Base-by-base conservation (phyloP, 768 basidiomycete genomes). In the Arthromyces matolae region DNA sequence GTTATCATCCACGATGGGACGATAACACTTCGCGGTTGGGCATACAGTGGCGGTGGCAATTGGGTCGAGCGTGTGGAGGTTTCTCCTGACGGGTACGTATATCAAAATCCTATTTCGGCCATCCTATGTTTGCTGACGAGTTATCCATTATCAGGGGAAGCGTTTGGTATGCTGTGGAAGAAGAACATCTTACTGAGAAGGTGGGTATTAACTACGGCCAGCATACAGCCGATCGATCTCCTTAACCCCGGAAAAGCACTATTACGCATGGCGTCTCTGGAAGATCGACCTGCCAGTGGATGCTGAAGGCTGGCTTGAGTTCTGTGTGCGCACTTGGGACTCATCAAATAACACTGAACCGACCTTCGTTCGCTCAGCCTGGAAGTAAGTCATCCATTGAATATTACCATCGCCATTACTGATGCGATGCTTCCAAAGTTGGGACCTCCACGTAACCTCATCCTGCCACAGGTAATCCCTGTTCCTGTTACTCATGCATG, bases 21-120 rank as follows among this genome's bases (percentile, higher is more conserved):
- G 29, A 69, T 78, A 35, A 65, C 71, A 7, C 59, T 79, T 18
- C 62, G 59, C 22, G 71, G 72, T 12, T 74, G 71, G 72, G 69
- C 68, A 1, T 75, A 75, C 50, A 70, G 69, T 34, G 72, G 73
- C 1, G 71, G 72, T 1, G 78, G 77, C 2, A 76, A 77, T 41
- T 80, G 77, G 75, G 73, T 79, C 13, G 73, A 79, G 55, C 63
- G 78, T 27, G 77, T 79, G n/a, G 78, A 79, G 50, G 71, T 79
- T 20, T 78, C 76, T 14, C 61, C 70, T 5, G 76, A 79, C 40
- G 76, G 75, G 69, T 72, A 51, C 13, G 68, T 47, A 23, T 20
- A 8, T 24, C 38, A 29, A n/a, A n/a, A 28, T 16, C 18, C 42
- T 32, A 19, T 18, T 25, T 16, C 37, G 32, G n/a, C 16, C 12